These are phyloP conservation scores for Wickerhamomyces canadensis DNA, from an alignment of 805 yeast genomes.

Conservation along the genomic window DNA sequence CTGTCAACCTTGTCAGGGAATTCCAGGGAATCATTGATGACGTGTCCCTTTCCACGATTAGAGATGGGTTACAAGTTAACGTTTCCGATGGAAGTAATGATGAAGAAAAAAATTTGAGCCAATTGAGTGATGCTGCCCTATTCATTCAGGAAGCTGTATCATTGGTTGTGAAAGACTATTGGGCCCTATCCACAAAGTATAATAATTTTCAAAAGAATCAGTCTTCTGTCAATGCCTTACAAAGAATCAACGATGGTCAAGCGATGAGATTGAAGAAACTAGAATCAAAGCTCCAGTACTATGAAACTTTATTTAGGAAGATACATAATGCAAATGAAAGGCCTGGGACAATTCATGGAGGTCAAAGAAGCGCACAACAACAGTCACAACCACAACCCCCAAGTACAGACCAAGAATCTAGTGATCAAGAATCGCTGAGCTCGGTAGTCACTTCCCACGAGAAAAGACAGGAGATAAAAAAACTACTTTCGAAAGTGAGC, in stretches of 20 bases:
- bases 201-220: slow-evolving; percentile 5
- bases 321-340: slow-evolving; percentile 4
- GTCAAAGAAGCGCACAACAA: neutral
- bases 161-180: slow-evolving; percentile 12
- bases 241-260: slow-evolving; percentile 9
- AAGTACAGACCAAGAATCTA: slow-evolving; percentile 1
- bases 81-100: neutral
- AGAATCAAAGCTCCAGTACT: slow-evolving; percentile 4
- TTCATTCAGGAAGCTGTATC: slow-evolving; percentile 16
- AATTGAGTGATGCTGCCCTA: slow-evolving; percentile 7
- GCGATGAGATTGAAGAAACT: slow-evolving; percentile 4
- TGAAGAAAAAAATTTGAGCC: slow-evolving; percentile 6
- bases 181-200: slow-evolving; percentile 8
- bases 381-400: neutral
- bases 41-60: slow-evolving; percentile 8
- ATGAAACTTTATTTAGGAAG: slow-evolving; percentile 8
- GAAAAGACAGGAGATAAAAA: slow-evolving; percentile 5
- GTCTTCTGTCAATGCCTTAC: slow-evolving; percentile 8
- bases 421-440: neutral
- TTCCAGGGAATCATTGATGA: slow-evolving; percentile 17
- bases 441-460: slow-evolving; percentile 1
- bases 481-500: slow-evolving; percentile 3
- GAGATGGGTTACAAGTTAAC: slow-evolving; percentile 4
- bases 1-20: slow-evolving; percentile 4
- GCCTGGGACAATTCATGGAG: neutral